Percentiles rank a stretch among this genome's conserved stretches.
Conservation (phyloP, 169 alveolate genomes). For the Babesia caballi region DNA sequence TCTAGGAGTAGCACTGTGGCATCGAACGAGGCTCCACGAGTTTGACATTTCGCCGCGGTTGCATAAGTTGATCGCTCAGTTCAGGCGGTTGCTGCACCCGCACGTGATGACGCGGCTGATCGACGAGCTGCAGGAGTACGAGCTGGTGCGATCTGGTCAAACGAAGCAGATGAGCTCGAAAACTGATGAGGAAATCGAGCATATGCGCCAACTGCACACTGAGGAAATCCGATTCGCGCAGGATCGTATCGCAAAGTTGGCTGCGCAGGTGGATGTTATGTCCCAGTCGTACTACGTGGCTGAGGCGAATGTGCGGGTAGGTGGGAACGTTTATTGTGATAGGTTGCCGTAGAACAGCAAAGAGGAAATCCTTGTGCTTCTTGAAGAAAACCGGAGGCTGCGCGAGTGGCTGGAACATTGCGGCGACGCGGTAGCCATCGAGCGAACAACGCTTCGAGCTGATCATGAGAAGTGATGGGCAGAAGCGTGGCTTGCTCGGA, state of each 20-base stretch:
- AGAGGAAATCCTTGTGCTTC: not conserved
- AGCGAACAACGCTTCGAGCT: too few relatives aligned
- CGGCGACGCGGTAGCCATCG: not conserved
- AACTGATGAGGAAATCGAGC: slow-evolving; percentile 4
- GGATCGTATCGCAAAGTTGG: slow-evolving; percentile 6
- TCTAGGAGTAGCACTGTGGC: not conserved
- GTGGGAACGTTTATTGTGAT: not conserved
- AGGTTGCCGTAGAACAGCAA: not conserved
- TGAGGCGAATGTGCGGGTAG: slow-evolving; percentile 12
- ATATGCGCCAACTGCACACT: not conserved
- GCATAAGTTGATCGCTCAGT: not conserved
- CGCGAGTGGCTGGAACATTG: not conserved
- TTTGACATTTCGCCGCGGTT: not conserved
- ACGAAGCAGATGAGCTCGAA: not conserved
- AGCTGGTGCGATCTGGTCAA: not conserved
- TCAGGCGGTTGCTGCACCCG: slow-evolving; percentile 8
- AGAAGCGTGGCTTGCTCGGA: too few relatives aligned
- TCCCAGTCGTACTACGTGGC: slow-evolving; percentile 22
- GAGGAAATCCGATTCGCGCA: slow-evolving; percentile 46
- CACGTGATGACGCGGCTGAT: not conserved
- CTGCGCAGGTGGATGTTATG: slow-evolving; percentile 35
- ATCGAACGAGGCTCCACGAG: not conserved
- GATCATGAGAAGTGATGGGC: too few relatives aligned
- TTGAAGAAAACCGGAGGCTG: not conserved
- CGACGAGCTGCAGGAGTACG: not conserved